Base-by-base conservation (phyloP, 78 protist species). In the Emiliania huxleyi region DNA sequence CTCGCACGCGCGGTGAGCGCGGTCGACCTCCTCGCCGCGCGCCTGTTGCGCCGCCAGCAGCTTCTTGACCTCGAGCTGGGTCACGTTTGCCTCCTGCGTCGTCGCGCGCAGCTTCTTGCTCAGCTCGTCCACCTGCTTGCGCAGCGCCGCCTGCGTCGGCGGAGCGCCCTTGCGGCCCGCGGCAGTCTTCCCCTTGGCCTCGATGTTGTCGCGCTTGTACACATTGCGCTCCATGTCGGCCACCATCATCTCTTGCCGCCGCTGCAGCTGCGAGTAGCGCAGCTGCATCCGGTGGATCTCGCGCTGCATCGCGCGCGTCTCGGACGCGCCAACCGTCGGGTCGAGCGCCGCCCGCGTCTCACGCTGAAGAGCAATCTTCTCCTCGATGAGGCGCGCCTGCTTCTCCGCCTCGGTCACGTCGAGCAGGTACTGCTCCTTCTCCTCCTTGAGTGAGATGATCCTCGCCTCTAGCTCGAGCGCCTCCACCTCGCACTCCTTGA, bases 321-420 rank as follows among this genome's bases (percentile, higher is more conserved):
- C 96, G 19, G 52, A 91, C 25, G 94, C 75, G 42, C 96, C 95
- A 19, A 93, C 94, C 45, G 21, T 69, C 15, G 96, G 95, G 87
- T 96, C 97, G 71, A 96, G 75, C 43, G 96, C 95, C 87, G 73
- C 77, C 73, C 56, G 91, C 69, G 96, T 96, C 94, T 96, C 97
- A 33, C 62, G 73, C 56, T 89, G 93, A 56, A 96, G 92, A 75
- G 93, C 90, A 33, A 96, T 96, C 92, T 96, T 96, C 83, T 88
- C 38, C 49, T 95, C 93, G 96, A 96, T 92, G n/a, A 95, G 92
- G 87, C 81, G 71, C 33, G 84, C 0, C 77, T 52, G 84, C 22
- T 18, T 1, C 91, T 96, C 96, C n/a, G 93, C 91, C 73, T 96
- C 95, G 69, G 90, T 87, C 23, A 94, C 85, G 62, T 92, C 92